Conservation (phyloP, 106 monocot genomes). For the Narthecium ossifragum region DNA sequence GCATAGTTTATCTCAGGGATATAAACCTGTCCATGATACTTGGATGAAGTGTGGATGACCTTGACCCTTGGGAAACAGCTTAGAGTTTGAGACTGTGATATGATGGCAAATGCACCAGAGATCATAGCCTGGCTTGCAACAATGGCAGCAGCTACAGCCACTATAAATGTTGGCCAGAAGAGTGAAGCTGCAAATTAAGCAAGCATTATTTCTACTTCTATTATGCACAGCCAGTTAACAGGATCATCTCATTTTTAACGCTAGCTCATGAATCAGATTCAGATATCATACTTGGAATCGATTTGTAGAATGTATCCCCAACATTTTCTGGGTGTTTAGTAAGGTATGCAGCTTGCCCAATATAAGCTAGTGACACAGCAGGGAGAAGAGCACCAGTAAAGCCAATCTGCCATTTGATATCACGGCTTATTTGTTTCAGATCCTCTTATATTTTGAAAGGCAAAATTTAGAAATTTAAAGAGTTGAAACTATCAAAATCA, state of each 20-base stretch:
- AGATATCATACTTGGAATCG: slow-evolving; percentile 7
- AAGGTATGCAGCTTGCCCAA: slow-evolving; percentile 6
- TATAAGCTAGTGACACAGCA: background rate
- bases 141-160: slow-evolving; percentile 1
- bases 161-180: slow-evolving; percentile 16
- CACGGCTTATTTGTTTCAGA: too few relatives aligned
- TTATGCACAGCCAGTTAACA: background rate
- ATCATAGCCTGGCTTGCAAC: slow-evolving; percentile 22
- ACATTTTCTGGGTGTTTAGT: background rate
- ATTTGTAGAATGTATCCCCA: slow-evolving; percentile 8
- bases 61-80: slow-evolving; percentile 17
- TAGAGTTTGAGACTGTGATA: slow-evolving; percentile 5
- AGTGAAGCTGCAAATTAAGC: background rate
- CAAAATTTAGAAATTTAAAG: too few relatives aligned
- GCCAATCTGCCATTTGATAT: too few relatives aligned
- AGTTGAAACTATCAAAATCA: too few relatives aligned
- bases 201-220: too few relatives aligned
- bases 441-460: too few relatives aligned
- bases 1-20: slow-evolving; percentile 11
- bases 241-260: background rate
- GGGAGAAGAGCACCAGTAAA: slow-evolving; percentile 2
- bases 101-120: slow-evolving; percentile 12
- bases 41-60: slow-evolving; percentile 10
- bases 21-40: slow-evolving; percentile 11
- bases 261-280: background rate